A percentile compares a stretch with the other conserved stretches of the same genome.
Conservation (phyloP, 768 basidiomycete genomes). For the Lyophyllum atratum region DNA sequence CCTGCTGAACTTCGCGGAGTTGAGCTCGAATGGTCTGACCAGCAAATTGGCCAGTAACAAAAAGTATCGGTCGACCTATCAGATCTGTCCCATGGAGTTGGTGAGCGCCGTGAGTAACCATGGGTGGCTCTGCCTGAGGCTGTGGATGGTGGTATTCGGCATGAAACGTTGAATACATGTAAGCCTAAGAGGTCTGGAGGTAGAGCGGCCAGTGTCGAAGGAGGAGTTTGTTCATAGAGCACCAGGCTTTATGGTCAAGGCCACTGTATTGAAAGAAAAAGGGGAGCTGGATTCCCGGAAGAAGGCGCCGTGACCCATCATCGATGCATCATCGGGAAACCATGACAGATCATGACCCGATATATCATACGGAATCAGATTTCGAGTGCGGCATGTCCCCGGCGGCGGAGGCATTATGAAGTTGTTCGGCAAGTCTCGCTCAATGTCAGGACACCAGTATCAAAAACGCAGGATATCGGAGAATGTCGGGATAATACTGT, state of each 20-base stretch:
- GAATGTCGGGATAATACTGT: no score
- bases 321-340: not conserved
- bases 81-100: constrained; percentile 27
- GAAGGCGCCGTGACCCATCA: constrained; percentile 18
- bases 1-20: constrained; percentile 62
- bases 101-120: constrained; percentile 6
- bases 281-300: constrained; percentile 17
- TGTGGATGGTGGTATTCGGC: constrained; percentile 8
- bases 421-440: not conserved
- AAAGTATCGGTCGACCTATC: constrained; percentile 56
- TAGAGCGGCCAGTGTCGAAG: not conserved
- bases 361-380: constrained; percentile 9
- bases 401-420: not conserved
- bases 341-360: constrained; percentile 7
- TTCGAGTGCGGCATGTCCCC: constrained; percentile 5
- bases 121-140: constrained; percentile 4
- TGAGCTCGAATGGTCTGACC: constrained; percentile 58
- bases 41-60: constrained; percentile 59
- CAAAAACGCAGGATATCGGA: no score
- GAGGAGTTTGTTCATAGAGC: constrained; percentile 3
- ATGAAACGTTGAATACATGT: constrained; percentile 20
- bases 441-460: not conserved
- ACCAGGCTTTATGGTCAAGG: constrained; percentile 11
- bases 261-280: constrained; percentile 9
- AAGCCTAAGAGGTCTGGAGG: not conserved